These are phyloP conservation scores for Hypoxylon sp. DNA, from an alignment of 2,329 filamentous ascomycete genomes.

Conservation along the genomic window DNA sequence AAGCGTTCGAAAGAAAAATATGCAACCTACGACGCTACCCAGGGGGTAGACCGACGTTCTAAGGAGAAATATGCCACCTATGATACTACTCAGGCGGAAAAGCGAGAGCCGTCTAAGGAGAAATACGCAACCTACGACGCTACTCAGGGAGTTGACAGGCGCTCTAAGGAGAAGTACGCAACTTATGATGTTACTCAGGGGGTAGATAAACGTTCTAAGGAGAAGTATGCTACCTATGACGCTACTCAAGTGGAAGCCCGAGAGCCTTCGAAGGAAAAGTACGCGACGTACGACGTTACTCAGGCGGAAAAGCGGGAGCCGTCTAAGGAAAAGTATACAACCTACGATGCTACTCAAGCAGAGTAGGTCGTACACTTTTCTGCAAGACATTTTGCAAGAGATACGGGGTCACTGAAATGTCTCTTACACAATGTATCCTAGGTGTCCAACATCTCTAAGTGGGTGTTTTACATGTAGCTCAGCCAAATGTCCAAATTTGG, in stretches of 20 bases:
- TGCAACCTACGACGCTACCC: slow-evolving; percentile 1
- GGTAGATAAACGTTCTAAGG: no score
- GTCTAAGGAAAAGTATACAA: slow-evolving; percentile 7
- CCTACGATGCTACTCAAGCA: slow-evolving; percentile 13
- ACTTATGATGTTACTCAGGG: slow-evolving; percentile 11
- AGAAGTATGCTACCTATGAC: no score
- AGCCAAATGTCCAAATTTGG: not conserved
- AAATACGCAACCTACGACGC: slow-evolving; percentile 9
- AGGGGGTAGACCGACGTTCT: not conserved
- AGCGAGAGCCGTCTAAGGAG: slow-evolving; percentile 1
- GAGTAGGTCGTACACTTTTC: not conserved
- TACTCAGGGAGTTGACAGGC: not conserved
- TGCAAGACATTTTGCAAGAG: not conserved
- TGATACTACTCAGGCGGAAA: slow-evolving; percentile 1
- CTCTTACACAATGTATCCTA: not conserved
- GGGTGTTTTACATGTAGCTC: not conserved
- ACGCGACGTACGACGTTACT: slow-evolving; percentile 1
- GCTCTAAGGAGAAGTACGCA: slow-evolving; percentile 1
- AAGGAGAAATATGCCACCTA: slow-evolving; percentile 12
- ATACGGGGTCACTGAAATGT: not conserved
- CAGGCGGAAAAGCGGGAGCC: not conserved
- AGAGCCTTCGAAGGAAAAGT: no score
- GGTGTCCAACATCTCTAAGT: not conserved
- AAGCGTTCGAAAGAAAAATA: slow-evolving; percentile 11
- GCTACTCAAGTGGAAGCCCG: no score